These are phyloP conservation scores for Gentiana macrophylla DNA, from an alignment of 257 asterid species.

Conservation along the genomic window DNA sequence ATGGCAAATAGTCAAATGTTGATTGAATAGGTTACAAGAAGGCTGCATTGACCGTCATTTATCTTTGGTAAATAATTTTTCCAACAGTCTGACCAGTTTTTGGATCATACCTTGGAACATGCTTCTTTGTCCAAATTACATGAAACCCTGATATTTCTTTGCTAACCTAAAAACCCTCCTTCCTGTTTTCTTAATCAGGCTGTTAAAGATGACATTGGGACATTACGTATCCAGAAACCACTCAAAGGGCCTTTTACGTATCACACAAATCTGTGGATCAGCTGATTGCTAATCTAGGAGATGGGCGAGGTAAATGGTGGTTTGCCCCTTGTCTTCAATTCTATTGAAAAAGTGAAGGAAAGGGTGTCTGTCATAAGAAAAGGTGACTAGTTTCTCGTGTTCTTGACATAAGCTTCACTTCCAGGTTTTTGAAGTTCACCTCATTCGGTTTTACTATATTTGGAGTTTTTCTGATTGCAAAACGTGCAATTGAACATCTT, in stretches of 20 bases:
- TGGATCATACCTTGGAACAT: too few relatives aligned
- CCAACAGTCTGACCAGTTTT: too few relatives aligned
- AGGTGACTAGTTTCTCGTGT: neutral
- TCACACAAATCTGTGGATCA: slow-evolving; percentile 84
- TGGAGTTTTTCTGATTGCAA: slow-evolving; percentile 76
- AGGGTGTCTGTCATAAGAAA: too few relatives aligned
- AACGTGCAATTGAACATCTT: slow-evolving; percentile 52
- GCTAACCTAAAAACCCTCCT: neutral
- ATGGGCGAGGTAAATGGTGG: slow-evolving; percentile 70
- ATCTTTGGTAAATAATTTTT: too few relatives aligned
- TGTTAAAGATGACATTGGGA: slow-evolving; percentile 82
- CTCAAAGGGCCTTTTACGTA: slow-evolving; percentile 92
- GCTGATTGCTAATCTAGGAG: slow-evolving; percentile 87
- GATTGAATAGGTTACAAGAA: too few relatives aligned
- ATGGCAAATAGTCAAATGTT: too few relatives aligned
- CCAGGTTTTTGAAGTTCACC: slow-evolving; percentile 91
- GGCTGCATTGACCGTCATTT: too few relatives aligned
- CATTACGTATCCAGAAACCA: slow-evolving; percentile 82
- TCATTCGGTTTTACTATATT: slow-evolving; percentile 67
- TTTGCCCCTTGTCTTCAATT: too few relatives aligned
- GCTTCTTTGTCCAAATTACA: too few relatives aligned
- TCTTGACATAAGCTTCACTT: slow-evolving; percentile 8
- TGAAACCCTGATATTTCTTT: too few relatives aligned
- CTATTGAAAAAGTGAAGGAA: too few relatives aligned
- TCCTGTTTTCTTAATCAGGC: slow-evolving; percentile 39